phyloP scores from a whole-genome alignment of 495 filamentous ascomycete species.

The Penicillium canariense region DNA sequence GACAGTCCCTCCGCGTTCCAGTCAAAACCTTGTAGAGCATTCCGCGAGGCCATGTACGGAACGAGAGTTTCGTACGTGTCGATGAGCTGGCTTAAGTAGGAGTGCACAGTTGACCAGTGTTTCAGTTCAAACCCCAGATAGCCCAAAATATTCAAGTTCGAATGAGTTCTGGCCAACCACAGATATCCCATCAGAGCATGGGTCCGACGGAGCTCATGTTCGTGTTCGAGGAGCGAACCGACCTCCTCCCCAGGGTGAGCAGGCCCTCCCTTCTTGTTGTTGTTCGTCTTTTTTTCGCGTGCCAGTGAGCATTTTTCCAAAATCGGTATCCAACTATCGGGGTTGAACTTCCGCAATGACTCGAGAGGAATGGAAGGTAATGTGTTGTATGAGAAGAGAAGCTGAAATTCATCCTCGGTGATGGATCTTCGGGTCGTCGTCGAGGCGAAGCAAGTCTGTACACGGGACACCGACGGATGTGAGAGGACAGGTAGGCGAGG shows the following conservation, averaged over 20 bases:
- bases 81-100: constrained; percentile 39
- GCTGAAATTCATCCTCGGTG: constrained; percentile 8
- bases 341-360: constrained; percentile 11
- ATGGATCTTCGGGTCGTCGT: constrained; percentile 1
- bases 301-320: constrained; percentile 44
- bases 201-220: constrained; percentile 17
- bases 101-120: constrained; percentile 44
- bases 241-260: constrained; percentile 18
- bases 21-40: constrained; percentile 23
- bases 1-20: constrained; percentile 22
- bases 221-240: constrained; percentile 13
- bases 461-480: constrained; percentile 8
- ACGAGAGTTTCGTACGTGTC: constrained; percentile 30
- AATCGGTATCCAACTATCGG: constrained; percentile 40
- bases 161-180: constrained; percentile 23
- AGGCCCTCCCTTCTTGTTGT: constrained; percentile 8
- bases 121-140: constrained; percentile 44
- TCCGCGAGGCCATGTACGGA: constrained; percentile 17
- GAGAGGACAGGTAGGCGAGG: constrained; percentile 11
- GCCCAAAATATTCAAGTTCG: constrained; percentile 35
- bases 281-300: neutral
- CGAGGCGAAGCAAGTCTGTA: constrained; percentile 2
- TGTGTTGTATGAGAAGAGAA: constrained; percentile 17
- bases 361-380: constrained; percentile 15
- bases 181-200: constrained; percentile 28